These are phyloP conservation scores for Vigna radiata DNA, from an alignment of 306 rosid species.

Conservation along the genomic window DNA sequence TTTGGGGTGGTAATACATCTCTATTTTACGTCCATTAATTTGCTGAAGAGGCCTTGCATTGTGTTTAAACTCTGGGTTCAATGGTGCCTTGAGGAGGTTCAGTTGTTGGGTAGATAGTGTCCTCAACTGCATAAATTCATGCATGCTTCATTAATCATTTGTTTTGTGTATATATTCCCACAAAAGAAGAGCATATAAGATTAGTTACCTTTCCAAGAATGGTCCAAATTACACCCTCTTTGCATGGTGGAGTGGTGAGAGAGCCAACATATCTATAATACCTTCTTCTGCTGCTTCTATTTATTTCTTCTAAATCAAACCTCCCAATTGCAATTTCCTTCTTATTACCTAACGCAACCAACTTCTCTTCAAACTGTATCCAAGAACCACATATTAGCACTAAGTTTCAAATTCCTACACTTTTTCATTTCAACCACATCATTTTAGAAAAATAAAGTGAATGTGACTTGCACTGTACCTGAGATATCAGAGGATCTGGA, in stretches of 20 bases:
- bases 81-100: conserved; percentile 63
- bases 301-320: conserved; percentile 49
- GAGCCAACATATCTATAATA: conserved; percentile 83
- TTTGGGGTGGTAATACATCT: conserved; percentile 35
- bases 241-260: conserved; percentile 89
- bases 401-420: not conserved
- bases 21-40: conserved; percentile 69
- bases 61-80: conserved; percentile 50
- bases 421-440: not conserved
- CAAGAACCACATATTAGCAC: not conserved
- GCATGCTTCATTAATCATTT: not conserved
- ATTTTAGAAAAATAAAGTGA: not conserved
- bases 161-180: no score
- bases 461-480: conserved; percentile 49
- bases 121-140: conserved; percentile 62
- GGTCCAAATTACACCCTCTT: conserved; percentile 73
- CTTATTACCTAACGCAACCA: conserved; percentile 51
- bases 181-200: not conserved
- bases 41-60: conserved; percentile 80
- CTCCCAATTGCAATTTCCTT: conserved; percentile 54
- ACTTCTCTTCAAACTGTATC: conserved; percentile 59
- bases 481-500: conserved; percentile 59
- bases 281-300: conserved; percentile 48
- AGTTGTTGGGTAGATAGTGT: conserved; percentile 67
- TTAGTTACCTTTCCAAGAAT: conserved; percentile 60